Base-by-base conservation (phyloP, 192 early-diverging fungal genomes). In the Coemansia sp. region DNA sequence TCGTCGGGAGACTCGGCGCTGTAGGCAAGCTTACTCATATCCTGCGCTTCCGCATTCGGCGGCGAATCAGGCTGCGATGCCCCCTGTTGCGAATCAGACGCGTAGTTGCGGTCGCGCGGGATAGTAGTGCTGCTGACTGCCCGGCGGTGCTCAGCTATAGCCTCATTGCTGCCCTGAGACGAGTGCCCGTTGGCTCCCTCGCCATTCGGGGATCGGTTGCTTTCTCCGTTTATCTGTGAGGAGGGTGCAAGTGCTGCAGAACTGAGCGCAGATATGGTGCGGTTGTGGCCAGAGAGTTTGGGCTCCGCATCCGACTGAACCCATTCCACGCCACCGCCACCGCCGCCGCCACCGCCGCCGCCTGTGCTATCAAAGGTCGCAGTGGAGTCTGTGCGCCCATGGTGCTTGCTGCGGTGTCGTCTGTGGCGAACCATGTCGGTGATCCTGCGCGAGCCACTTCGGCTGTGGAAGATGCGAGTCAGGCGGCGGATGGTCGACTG, bases 1-100 rank as follows among this genome's bases (percentile, higher is more conserved):
- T 95, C 93, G 63, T 95, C 93, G 20, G 93, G 93, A 2, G 90
- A 92, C 64, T 94, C 91, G 16, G 77, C 77, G 66, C 77, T 80
- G 63, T 80, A 72, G 0, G 58, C 69, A 9, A 78, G 63, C 58
- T 67, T 69, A 63, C 71, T 76, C 55, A 66, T 30, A 12, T 73
- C 74, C 67, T 76, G 53, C 2, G 14, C 51, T 11, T 56, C 60
- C 7, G 52, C 53, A 7, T 12, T 41, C 9, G 5, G 55, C 1
- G 53, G 63, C 33, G 53, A 51, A 26, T 51, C 60, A 10, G 67
- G 33, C 70, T 66, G 70, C 26, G 70, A 35, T 24, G 57, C 49
- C 15, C 56, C 33, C 15, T 66, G 26, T 15, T 35, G 58, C 57
- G 63, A 53, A 6, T 56, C 36, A n/a, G 12, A 46, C 1, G 18